Evolutionary conservation across 139 green algal genomes (phyloP), one percentile per base, ranked within the genome.

Genomic region (Choricystis sp.): DNA sequence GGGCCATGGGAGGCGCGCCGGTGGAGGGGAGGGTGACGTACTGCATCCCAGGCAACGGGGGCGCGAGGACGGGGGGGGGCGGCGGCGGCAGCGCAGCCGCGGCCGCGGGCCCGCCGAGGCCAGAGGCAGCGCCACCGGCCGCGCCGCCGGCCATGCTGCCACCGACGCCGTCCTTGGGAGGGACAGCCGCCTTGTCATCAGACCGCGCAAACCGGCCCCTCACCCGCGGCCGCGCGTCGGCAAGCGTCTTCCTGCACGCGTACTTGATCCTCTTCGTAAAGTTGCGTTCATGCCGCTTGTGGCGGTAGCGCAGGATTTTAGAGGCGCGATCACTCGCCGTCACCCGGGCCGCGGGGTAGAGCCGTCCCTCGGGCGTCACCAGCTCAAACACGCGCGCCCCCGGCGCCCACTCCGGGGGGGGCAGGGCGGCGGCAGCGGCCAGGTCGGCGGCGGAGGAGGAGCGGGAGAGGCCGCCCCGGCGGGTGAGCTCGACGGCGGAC

Each of bases 191-290:
- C 14, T 64, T 63, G 48, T 86, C 80, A 59, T 86, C 60, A 52
- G 84, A 81, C 25, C 77, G 65, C 1, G 83, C 85, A 69, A 92
- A 92, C 23, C 85, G 71, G 25, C 85, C 85, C 5, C 81, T 67
- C 60, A 92, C 79, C 16, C 83, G 72, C 2, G 83, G 85, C 2
- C 80, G 74, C 22, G 68, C 84, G 73, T 91, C 84, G 1, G 84
- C 84, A 60, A 91, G 64, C 3, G 81, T 86, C 76, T 92, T 92
- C n/a, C 85, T 74, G 66, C 85, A 92, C 67, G 78, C 71, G 56
- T 90, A 90, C 78, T 88, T 87, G 74, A 89, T 81, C 49, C 79
- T 72, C 66, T 81, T 81, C 20, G 72, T 72, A 57, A 83, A 86
- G 63, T 84, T 86, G 25, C 80, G 75, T 59, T 76, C 64, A 48